Percentiles rank a stretch among this genome's conserved stretches.
phyloP scores from a whole-genome alignment of 169 alveolate genomes.

The Cryptosporidium xiaoi region DNA sequence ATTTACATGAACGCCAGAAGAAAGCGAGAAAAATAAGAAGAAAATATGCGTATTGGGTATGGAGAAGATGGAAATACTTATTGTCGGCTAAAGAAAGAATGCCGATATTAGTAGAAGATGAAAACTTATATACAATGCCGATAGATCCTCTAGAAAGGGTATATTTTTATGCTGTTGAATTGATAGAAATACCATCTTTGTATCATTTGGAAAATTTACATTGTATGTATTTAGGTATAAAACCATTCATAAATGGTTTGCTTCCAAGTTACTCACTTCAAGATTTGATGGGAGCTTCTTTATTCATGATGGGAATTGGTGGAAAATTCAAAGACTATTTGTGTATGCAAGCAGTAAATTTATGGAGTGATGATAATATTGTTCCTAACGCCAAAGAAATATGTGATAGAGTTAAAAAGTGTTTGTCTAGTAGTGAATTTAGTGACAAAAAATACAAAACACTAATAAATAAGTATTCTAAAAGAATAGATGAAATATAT shows the following conservation, averaged over 20 bases:
- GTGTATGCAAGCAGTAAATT: constrained; percentile 64
- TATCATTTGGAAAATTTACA: constrained; percentile 43
- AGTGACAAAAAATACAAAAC: constrained; percentile 6
- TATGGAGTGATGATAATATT: constrained; percentile 72
- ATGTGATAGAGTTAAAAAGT: constrained; percentile 34
- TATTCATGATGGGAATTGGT: constrained; percentile 21
- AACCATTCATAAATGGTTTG: constrained; percentile 55
- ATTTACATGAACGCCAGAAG: constrained; percentile 53
- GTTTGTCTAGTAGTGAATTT: constrained; percentile 22
- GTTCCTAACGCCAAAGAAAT: constrained; percentile 52
- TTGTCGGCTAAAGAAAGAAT: constrained; percentile 69
- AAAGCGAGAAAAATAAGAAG: constrained; percentile 58
- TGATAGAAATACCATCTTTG: constrained; percentile 36
- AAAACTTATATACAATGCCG: constrained; percentile 21
- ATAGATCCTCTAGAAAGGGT: constrained; percentile 72
- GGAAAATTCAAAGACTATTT: constrained; percentile 13
- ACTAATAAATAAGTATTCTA: constrained; percentile 3
- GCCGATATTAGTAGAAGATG: constrained; percentile 65
- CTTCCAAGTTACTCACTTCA: constrained; percentile 60
- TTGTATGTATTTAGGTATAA: constrained; percentile 58
- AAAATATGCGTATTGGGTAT: constrained; percentile 23
- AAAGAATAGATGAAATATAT: constrained; percentile 12
- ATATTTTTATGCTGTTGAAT: constrained; percentile 29
- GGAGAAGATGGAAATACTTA: constrained; percentile 70
- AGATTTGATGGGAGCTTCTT: constrained; percentile 60